Conservation (phyloP, 768 basidiomycete species). For the Leccinum subgranulosum region DNA sequence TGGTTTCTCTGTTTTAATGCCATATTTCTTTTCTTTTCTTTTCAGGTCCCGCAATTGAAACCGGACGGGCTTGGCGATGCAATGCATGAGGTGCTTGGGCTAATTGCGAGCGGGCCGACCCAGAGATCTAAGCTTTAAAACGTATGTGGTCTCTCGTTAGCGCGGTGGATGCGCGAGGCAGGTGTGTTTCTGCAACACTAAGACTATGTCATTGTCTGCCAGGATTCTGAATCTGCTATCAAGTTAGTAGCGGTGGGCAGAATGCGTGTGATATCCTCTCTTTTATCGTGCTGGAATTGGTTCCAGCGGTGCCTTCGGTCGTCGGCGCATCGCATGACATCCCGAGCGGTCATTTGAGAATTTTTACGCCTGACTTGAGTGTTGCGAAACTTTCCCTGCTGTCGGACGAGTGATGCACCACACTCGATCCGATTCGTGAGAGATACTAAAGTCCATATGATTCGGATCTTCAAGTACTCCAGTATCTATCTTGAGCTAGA, state of each 20-base stretch:
- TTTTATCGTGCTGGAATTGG: background rate
- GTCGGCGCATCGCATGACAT: too few species aligned
- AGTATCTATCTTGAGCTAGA: too few species aligned
- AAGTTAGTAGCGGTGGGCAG: background rate
- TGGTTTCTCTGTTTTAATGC: background rate
- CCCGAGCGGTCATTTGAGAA: too few species aligned
- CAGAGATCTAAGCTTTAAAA: constrained; percentile 15
- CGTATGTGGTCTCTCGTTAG: background rate
- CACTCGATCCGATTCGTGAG: too few species aligned
- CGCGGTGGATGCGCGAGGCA: background rate
- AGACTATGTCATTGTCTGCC: background rate
- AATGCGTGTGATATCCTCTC: background rate
- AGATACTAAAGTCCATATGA: too few species aligned
- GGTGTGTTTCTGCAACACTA: background rate
- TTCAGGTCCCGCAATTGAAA: constrained; percentile 28
- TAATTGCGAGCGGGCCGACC: constrained; percentile 3
- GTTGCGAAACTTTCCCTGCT: too few species aligned
- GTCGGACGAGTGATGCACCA: too few species aligned
- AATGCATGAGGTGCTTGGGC: constrained; percentile 23
- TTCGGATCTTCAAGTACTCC: too few species aligned
- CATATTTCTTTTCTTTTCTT: background rate
- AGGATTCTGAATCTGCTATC: background rate
- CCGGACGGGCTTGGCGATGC: constrained; percentile 26
- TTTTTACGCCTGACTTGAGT: background rate
- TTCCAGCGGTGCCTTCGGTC: background rate